These are phyloP conservation scores for Daldinia sp. DNA, from an alignment of 2,329 filamentous ascomycete species.

Conservation along the genomic window DNA sequence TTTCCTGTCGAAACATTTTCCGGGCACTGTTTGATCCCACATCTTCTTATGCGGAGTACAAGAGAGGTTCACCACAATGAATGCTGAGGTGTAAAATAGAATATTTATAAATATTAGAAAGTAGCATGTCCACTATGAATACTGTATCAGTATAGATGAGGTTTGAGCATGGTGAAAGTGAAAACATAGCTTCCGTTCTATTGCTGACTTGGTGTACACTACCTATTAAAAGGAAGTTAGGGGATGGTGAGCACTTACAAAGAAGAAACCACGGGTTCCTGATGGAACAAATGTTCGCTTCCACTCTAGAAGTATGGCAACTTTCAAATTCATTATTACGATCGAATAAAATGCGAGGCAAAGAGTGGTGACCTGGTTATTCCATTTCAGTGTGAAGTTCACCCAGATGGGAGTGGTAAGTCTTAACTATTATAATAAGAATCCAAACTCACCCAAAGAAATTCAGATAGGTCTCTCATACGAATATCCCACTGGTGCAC, in stretches of 20 bases:
- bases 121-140: slow-evolving; percentile 1
- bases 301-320: slow-evolving; percentile 8
- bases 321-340: slow-evolving; percentile 5
- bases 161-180: not conserved
- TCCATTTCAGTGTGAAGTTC: not conserved
- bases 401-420: not conserved
- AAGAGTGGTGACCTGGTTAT: not conserved
- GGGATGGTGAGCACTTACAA: not conserved
- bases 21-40: not conserved
- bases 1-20: not conserved
- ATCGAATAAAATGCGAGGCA: slow-evolving; percentile 1
- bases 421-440: not conserved
- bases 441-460: not conserved
- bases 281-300: not conserved
- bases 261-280: slow-evolving; percentile 9
- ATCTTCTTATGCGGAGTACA: slow-evolving; percentile 1
- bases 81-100: not conserved
- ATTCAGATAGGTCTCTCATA: not conserved
- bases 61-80: slow-evolving; percentile 1
- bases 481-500: not conserved
- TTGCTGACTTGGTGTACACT: not conserved
- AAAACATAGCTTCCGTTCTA: not conserved
- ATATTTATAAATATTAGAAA: not conserved
- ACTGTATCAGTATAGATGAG: not conserved
- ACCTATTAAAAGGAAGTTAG: not conserved